Conservation (phyloP, 495 filamentous ascomycete species). For the Neurospora tetraspora region DNA sequence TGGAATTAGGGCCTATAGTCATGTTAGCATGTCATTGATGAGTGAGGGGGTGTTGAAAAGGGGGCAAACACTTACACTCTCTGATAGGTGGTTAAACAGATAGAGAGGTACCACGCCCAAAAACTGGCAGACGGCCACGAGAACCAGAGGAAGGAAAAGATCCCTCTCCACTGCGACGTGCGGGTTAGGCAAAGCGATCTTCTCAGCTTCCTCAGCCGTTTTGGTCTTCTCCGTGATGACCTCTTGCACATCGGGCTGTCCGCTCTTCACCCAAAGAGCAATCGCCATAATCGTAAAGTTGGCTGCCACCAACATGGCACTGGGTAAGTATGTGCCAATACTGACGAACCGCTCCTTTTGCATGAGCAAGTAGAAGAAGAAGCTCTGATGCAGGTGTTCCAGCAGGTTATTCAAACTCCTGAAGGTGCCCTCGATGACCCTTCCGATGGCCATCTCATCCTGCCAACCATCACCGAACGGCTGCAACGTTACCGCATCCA, state of each 20-base stretch:
- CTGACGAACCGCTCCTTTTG: slow-evolving; percentile 86
- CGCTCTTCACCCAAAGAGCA: slow-evolving; percentile 81
- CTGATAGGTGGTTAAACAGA: slow-evolving; percentile 66
- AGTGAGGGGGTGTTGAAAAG: not conserved
- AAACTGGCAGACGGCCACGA: slow-evolving; percentile 63
- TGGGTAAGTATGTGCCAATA: slow-evolving; percentile 94
- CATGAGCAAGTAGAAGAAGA: slow-evolving; percentile 98
- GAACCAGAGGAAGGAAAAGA: slow-evolving; percentile 64
- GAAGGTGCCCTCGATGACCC: slow-evolving; percentile 80
- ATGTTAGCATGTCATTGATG: slow-evolving; percentile 10
- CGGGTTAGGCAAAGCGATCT: slow-evolving; percentile 6
- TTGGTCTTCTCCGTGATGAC: slow-evolving; percentile 9
- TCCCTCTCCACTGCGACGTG: slow-evolving; percentile 50
- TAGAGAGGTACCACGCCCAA: slow-evolving; percentile 78
- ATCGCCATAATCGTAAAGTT: slow-evolving; percentile 97
- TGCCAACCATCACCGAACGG: slow-evolving; percentile 87
- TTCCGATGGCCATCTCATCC: slow-evolving; percentile 90
- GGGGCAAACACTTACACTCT: slow-evolving; percentile 42
- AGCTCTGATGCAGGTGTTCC: slow-evolving; percentile 95
- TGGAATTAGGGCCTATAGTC: slow-evolving; percentile 42
- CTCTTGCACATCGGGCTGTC: slow-evolving; percentile 28
- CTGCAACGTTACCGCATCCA: slow-evolving; percentile 90
- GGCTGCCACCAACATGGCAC: slow-evolving; percentile 87
- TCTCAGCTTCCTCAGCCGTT: slow-evolving; percentile 10
- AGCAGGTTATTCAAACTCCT: slow-evolving; percentile 91